Percentiles rank a stretch among this genome's conserved stretches.
phyloP scores from a whole-genome alignment of 306 rosid species.

The Mimosa pudica region DNA sequence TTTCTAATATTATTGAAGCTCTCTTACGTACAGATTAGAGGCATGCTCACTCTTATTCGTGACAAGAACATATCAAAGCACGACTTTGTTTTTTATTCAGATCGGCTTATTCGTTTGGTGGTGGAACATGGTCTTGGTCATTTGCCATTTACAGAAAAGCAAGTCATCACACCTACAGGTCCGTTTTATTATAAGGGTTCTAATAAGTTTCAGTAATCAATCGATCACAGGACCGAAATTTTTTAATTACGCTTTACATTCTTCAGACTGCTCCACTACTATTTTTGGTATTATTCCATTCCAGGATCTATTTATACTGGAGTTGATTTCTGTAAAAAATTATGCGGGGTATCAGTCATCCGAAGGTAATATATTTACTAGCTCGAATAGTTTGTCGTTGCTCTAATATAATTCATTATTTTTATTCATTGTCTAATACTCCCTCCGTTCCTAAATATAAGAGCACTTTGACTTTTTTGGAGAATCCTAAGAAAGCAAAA shows the following conservation, averaged over 20 bases:
- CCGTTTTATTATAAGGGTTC: background rate
- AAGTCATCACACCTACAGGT: conserved; percentile 88
- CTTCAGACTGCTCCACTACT: conserved; percentile 10
- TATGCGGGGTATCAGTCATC: conserved; percentile 87
- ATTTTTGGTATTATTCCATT: conserved; percentile 29
- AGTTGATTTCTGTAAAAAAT: conserved; percentile 89
- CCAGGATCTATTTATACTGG: conserved; percentile 82
- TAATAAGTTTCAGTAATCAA: conserved; percentile 20
- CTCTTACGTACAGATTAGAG: conserved; percentile 71
- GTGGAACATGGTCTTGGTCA: conserved; percentile 97
- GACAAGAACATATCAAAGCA: conserved; percentile 84
- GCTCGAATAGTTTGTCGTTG: conserved; percentile 3
- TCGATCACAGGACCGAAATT: conserved; percentile 5
- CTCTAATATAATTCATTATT: background rate
- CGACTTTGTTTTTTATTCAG: conserved; percentile 88
- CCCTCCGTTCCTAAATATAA: no score
- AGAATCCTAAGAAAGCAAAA: no score
- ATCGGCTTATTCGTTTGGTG: conserved; percentile 93
- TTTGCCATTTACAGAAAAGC: conserved; percentile 95
- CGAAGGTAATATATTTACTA: conserved; percentile 73
- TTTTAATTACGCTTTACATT: background rate
- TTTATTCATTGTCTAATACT: background rate
- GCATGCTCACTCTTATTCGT: conserved; percentile 94
- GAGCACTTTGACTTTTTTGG: no score
- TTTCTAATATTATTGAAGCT: conserved; percentile 31